Evolutionary conservation across 129 eudicot species (phyloP).

Genomic region (Centrapalus pauciflorus): DNA sequence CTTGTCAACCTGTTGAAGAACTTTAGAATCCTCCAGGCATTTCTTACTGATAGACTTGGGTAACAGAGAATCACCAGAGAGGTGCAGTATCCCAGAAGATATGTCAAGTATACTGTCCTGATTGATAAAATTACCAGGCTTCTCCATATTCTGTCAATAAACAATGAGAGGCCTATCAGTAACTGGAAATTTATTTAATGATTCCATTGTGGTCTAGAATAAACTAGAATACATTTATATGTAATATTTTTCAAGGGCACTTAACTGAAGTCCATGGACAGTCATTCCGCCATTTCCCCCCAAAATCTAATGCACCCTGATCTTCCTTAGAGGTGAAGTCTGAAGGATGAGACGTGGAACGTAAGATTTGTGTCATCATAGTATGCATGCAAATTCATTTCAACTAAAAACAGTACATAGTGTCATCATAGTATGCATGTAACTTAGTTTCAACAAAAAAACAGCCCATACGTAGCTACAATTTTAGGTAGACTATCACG

Average conservation of each 20-base stretch:
- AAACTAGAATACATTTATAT: neutral
- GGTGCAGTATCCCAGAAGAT: constrained; percentile 59
- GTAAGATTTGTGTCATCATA: neutral
- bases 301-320: constrained; percentile 32
- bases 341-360: constrained; percentile 18
- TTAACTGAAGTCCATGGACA: constrained; percentile 36
- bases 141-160: constrained; percentile 38
- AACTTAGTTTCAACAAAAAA: neutral
- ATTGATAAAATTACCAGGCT: constrained; percentile 14
- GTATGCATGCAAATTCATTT: neutral
- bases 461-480: neutral
- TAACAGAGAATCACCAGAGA: constrained; percentile 63
- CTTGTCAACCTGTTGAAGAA: constrained; percentile 86
- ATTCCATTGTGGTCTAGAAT: neutral
- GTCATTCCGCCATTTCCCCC: constrained; percentile 58
- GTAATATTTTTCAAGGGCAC: constrained; percentile 19
- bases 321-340: constrained; percentile 31
- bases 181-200: neutral
- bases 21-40: constrained; percentile 62
- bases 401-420: neutral
- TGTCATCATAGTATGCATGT: neutral
- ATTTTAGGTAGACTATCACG: neutral
- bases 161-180: constrained; percentile 3
- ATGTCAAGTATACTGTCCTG: constrained; percentile 60
- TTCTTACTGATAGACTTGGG: constrained; percentile 68